Evolutionary conservation across 2,329 filamentous ascomycete genomes (phyloP).

Genomic region (Talaromyces islandicus): DNA sequence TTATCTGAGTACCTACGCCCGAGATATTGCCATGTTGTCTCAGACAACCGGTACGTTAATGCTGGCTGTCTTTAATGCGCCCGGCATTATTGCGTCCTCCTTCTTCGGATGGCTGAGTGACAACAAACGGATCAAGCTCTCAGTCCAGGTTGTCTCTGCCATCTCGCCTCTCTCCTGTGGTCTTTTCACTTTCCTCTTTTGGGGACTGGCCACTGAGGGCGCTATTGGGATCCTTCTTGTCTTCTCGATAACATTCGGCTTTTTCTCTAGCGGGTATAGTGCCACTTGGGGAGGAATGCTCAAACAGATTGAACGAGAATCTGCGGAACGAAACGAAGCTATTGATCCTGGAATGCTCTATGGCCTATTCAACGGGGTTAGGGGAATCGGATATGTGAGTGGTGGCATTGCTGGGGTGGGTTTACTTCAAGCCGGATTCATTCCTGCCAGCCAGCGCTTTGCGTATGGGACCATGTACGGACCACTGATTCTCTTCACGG

Average conservation of each 20-base stretch:
- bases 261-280: slow-evolving; percentile 58
- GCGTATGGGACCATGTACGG: slow-evolving; percentile 46
- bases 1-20: slow-evolving; percentile 53
- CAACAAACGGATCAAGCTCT: slow-evolving; percentile 46
- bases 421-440: neutral
- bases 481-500: slow-evolving; percentile 49
- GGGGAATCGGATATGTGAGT: slow-evolving; percentile 13
- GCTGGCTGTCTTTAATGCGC: slow-evolving; percentile 54
- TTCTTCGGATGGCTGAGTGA: slow-evolving; percentile 55
- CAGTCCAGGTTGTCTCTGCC: slow-evolving; percentile 46
- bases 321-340: slow-evolving; percentile 41
- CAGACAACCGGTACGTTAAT: slow-evolving; percentile 49
- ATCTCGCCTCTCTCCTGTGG: slow-evolving; percentile 51
- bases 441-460: slow-evolving; percentile 20
- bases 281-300: slow-evolving; percentile 52
- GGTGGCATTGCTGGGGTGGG: neutral
- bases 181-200: slow-evolving; percentile 52
- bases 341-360: neutral
- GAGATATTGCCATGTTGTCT: slow-evolving; percentile 42
- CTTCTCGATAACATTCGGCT: slow-evolving; percentile 55
- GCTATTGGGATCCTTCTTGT: slow-evolving; percentile 46
- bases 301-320: slow-evolving; percentile 46
- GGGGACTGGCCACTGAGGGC: slow-evolving; percentile 49
- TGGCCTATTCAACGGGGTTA: neutral
- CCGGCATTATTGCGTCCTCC: slow-evolving; percentile 54